Evolutionary conservation across 1,284 basidiomycete genomes (phyloP).

Genomic region (Schizopora paradoxa): DNA sequence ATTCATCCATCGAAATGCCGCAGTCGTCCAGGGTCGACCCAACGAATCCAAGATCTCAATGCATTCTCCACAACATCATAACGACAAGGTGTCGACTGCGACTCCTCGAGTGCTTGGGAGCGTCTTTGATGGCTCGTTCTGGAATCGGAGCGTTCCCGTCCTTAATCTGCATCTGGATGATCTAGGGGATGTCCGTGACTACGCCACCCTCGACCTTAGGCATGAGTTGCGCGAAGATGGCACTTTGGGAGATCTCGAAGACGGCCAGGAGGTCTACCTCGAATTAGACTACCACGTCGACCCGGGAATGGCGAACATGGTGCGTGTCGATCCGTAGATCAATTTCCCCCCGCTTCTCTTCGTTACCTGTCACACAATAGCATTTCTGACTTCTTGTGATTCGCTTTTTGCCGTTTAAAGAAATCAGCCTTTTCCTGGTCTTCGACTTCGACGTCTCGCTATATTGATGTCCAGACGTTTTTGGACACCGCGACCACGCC

Average conservation of each 20-base stretch:
- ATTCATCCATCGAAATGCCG: slow-evolving; percentile 11
- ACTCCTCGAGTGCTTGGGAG: slow-evolving; percentile 3
- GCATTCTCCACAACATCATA: not conserved
- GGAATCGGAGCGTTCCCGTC: slow-evolving; percentile 7
- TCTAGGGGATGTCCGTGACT: not conserved
- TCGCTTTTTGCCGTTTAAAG: not conserved
- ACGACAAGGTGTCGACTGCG: too few relatives aligned
- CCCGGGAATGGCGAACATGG: slow-evolving; percentile 8
- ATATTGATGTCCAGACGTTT: slow-evolving; percentile 13
- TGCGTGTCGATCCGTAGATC: slow-evolving; percentile 2
- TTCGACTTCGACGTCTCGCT: slow-evolving; percentile 16
- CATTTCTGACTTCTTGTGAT: not conserved
- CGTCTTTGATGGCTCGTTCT: slow-evolving; percentile 11
- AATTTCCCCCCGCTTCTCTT: too few relatives aligned
- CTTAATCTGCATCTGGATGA: not conserved
- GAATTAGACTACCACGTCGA: slow-evolving; percentile 6
- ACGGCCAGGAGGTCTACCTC: slow-evolving; percentile 1
- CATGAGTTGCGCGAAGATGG: not conserved
- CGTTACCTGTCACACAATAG: too few relatives aligned
- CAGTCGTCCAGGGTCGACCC: too few relatives aligned
- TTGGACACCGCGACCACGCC: slow-evolving; percentile 11
- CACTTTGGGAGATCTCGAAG: slow-evolving; percentile 2
- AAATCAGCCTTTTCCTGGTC: slow-evolving; percentile 19
- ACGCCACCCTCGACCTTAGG: not conserved
- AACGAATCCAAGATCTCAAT: not conserved